Base-by-base conservation (phyloP, 768 basidiomycete species). In the Boletus rex-veris region DNA sequence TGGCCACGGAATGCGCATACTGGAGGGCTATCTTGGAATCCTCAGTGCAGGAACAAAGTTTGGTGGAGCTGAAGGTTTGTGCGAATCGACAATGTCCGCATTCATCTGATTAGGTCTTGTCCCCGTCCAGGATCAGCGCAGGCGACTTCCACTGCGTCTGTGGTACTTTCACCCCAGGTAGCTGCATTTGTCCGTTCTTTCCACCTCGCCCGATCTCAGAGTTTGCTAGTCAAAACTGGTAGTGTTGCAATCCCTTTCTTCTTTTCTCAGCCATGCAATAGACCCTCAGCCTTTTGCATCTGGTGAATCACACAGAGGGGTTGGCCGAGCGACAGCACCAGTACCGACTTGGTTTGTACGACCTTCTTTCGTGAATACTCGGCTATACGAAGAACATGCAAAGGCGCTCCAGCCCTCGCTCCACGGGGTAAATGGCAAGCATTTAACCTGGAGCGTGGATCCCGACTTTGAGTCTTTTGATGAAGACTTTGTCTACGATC, bases 11-110 rank as follows among this genome's bases (percentile, higher is more conserved):
- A 74, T 74, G 57, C 78, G 88, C 35, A 79, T 90, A 12, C 65
- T 94, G 21, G 85, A 88, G 62, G 90, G 90, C 3, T 92, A 92
- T 65, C 78, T 93, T 12, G 83, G 87, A n/a, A 78, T 92, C 56
- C 70, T 94, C 52, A 87, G 78, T 57, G 85, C 81, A 5, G 84
- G 86, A 16, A 82, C 83, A 3, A 81, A 75, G 57, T 84, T 81
- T 58, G 80, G 80, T 35, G 81, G 81, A 50, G 73, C 68, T 11
- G 79, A 82, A 52, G 85, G 86, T 82, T 56, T 24, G 69, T 28
- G 48, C 15, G 30, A 52, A 38, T 35, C 16, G 16, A n/a, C 41
- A 21, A 12, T 47, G 9, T 40, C 44, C 15, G 31, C 31, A 12
- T 47, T 35, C 19, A 14, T 40, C 43, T 41, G 16, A 51, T 53